Evolutionary conservation across 306 rosid genomes (phyloP).

Genomic region (Malus sylvestris): DNA sequence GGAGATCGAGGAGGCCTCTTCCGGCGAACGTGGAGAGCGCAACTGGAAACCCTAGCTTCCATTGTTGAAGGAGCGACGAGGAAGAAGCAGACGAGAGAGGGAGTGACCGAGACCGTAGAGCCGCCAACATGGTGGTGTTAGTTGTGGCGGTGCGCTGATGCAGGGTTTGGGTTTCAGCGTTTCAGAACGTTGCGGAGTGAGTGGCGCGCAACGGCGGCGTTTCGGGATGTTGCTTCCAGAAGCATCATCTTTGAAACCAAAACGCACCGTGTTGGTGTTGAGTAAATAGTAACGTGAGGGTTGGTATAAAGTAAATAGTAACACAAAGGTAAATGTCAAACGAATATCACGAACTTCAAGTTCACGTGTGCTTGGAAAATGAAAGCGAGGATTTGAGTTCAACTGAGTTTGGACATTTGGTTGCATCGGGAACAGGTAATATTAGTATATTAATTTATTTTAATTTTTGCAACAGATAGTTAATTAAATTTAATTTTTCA

Average conservation of each 20-base stretch:
- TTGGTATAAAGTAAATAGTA: neutral
- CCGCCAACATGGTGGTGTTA: slow-evolving; percentile 28
- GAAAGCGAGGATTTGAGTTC: neutral
- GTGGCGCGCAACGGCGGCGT: neutral
- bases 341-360: neutral
- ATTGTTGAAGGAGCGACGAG: slow-evolving; percentile 19
- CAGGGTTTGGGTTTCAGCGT: neutral
- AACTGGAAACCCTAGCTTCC: slow-evolving; percentile 36
- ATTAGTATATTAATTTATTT: neutral
- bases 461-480: neutral
- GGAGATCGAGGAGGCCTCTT: slow-evolving; percentile 41
- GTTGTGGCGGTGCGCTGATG: neutral
- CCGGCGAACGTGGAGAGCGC: slow-evolving; percentile 13
- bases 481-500: neutral
- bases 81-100: slow-evolving; percentile 3
- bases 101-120: slow-evolving; percentile 22
- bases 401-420: neutral
- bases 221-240: neutral
- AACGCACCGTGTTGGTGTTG: no score
- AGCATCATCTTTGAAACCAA: no score
- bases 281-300: neutral
- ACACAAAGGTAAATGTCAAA: neutral
- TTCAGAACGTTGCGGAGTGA: neutral
- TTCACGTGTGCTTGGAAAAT: neutral
- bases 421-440: neutral